Evolutionary conservation across 208 protist species (phyloP).

Genomic region (Acanthamoeba quina): DNA sequence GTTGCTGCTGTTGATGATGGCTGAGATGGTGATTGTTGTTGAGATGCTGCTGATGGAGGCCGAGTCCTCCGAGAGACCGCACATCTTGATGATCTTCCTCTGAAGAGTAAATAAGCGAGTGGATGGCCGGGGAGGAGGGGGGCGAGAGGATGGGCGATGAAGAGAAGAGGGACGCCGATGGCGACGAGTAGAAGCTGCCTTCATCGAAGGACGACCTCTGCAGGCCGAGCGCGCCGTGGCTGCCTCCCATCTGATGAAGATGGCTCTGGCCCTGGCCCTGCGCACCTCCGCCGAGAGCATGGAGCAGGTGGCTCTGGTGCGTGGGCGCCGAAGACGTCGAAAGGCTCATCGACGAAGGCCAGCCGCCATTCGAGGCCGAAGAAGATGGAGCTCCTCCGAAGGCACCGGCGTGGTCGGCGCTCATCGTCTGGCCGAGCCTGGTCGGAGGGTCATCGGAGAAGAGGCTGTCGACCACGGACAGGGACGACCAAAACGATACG

Average conservation of each 20-base stretch:
- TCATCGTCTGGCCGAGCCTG: constrained; percentile 52
- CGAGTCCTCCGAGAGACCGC: neutral
- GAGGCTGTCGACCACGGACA: constrained; percentile 73
- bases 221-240: neutral
- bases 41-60: constrained; percentile 5
- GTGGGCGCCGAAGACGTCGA: neutral
- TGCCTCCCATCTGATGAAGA: neutral
- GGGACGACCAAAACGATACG: constrained; percentile 72
- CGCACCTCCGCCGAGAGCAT: neutral
- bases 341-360: constrained; percentile 1
- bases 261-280: neutral
- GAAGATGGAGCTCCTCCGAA: neutral
- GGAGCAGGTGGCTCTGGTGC: neutral
- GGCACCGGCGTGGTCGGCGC: constrained; percentile 30
- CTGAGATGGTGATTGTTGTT: constrained; percentile 24
- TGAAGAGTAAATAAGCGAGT: constrained; percentile 54
- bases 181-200: constrained; percentile 46
- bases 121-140: neutral
- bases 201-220: constrained; percentile 51
- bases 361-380: neutral
- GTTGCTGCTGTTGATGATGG: constrained; percentile 21
- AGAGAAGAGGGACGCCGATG: constrained; percentile 26
- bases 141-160: constrained; percentile 50
- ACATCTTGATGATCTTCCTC: constrained; percentile 23
- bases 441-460: constrained; percentile 72